These are phyloP conservation scores for Amniculicola lignicola DNA, from an alignment of 495 filamentous ascomycete species.

Conservation along the genomic window DNA sequence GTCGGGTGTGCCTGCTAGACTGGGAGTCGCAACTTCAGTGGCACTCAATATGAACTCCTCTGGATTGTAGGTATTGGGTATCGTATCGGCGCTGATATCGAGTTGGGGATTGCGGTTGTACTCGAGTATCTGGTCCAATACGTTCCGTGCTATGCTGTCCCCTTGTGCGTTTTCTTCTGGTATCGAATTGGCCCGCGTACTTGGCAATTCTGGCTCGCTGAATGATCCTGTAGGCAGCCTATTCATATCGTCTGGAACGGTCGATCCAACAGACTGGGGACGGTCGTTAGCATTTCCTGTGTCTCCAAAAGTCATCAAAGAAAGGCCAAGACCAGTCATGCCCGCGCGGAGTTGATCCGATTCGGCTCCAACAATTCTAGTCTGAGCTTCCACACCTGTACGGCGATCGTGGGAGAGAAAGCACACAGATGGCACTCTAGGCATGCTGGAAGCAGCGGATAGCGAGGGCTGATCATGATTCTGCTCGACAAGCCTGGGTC, in stretches of 20 bases:
- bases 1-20: slow-evolving; percentile 41
- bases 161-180: slow-evolving; percentile 3
- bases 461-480: slow-evolving; percentile 9
- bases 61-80: slow-evolving; percentile 26
- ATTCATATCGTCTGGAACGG: slow-evolving; percentile 20
- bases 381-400: not conserved
- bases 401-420: slow-evolving; percentile 25
- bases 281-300: slow-evolving; percentile 4
- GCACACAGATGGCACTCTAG: slow-evolving; percentile 32
- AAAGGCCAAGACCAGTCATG: slow-evolving; percentile 22
- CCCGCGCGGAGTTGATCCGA: not conserved
- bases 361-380: not conserved
- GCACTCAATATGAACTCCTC: slow-evolving; percentile 41
- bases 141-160: not conserved
- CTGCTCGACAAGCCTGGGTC: not conserved
- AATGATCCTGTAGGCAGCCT: not conserved
- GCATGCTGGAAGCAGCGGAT: slow-evolving; percentile 20
- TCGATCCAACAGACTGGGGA: slow-evolving; percentile 22
- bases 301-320: slow-evolving; percentile 7
- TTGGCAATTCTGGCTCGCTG: slow-evolving; percentile 11
- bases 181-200: slow-evolving; percentile 22
- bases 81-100: slow-evolving; percentile 18
- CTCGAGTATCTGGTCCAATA: slow-evolving; percentile 6
- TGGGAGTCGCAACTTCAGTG: slow-evolving; percentile 45
- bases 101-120: slow-evolving; percentile 12